Percentiles rank a stretch among this genome's conserved stretches.
These are phyloP conservation scores for Cystobasidium onofrii DNA, from an alignment of 768 basidiomycete genomes.

Conservation along the genomic window DNA sequence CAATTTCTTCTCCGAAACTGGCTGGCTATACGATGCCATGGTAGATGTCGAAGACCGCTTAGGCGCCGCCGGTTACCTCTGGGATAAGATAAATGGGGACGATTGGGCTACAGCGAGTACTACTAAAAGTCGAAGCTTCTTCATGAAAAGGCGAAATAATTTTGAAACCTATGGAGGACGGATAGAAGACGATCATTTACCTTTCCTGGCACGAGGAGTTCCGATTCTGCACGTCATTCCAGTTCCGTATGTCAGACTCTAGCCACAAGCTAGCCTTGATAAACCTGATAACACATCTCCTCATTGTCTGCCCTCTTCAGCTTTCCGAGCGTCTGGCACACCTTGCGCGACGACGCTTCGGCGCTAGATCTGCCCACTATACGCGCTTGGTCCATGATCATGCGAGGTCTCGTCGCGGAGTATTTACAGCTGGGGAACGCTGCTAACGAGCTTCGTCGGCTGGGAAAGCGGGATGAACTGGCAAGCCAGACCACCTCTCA, in stretches of 20 bases:
- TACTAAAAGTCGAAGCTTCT: constrained; percentile 31
- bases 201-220: constrained; percentile 75
- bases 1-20: constrained; percentile 77
- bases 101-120: constrained; percentile 14
- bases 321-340: constrained; percentile 1
- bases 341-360: constrained; percentile 66
- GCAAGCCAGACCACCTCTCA: constrained; percentile 2
- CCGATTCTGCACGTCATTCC: constrained; percentile 82
- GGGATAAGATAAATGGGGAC: constrained; percentile 30
- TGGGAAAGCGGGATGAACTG: constrained; percentile 27
- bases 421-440: constrained; percentile 56
- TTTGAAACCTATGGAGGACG: constrained; percentile 31
- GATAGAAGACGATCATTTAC: constrained; percentile 72
- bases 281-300: too few species aligned
- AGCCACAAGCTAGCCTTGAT: too few species aligned
- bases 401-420: constrained; percentile 80
- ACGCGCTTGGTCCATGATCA: constrained; percentile 77
- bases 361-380: constrained; percentile 77
- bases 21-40: constrained; percentile 82
- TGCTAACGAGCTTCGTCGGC: neutral
- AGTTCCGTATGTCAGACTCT: constrained; percentile 76
- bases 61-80: constrained; percentile 58
- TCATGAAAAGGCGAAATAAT: neutral
- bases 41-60: constrained; percentile 64
- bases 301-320: constrained; percentile 52